Evolutionary conservation across 345 rosid species (phyloP), one percentile per base, ranked within the genome.

Genomic region (Citrus unshiu): DNA sequence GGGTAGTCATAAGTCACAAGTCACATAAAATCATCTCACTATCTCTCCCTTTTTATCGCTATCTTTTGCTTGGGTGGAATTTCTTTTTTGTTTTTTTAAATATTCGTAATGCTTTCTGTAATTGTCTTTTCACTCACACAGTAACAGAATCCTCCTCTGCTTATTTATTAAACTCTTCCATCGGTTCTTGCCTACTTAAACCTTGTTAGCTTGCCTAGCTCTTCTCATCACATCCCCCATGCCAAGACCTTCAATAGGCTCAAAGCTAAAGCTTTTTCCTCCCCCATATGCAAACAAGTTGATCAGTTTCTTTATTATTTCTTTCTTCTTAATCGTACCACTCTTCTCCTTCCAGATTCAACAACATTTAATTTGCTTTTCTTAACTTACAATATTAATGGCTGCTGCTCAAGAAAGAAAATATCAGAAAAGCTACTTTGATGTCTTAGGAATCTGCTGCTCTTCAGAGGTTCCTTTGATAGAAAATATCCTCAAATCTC

Each of bases 381-480:
- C 51, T 46, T 46, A 46, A 46, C 51, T 46, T 46, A 46, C 5
- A 46, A 12, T 46, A 61, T 10, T 6, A 30, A 64, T 64, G 68
- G 68, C 40, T 30, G 68, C 10, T 64, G 24, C 21, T 54, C 58
- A 18, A 54, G 58, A 54, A 54, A 51, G 56, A 35, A 90, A 84
- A 78, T 51, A 73, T 54, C 91, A 89, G 67, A 96, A 92, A 73
- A 96, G 93, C 83, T 94, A 96, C 83, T 91, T 93, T 32, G 99
- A 96, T 68, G 97, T 94, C 43, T 63, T 92, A 51, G 99, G 98
- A 6, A 77, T 96, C 0, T 96, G 99, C 72, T 96, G 99, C 76
- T 84, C 99, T 3, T 95, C 99, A 5, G 99, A 95, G 80, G 90
- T 92, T 73, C 90, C 98, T 22, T 25, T 94, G 70, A 77, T 96